Evolutionary conservation across 148 eudicot genomes (phyloP).

Genomic region (Amaranthus cruentus): DNA sequence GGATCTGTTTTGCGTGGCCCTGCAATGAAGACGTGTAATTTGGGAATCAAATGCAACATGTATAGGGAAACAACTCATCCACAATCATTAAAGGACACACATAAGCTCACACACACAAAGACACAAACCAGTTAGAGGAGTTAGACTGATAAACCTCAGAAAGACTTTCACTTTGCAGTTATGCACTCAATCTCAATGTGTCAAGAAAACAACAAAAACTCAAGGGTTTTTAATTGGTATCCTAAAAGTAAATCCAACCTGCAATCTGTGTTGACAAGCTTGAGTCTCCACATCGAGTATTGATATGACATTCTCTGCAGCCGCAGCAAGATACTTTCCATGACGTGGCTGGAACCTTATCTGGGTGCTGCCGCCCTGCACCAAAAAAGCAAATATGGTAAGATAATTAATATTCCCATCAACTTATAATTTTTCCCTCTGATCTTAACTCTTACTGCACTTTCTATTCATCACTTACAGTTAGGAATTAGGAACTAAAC

Average conservation of each 20-base stretch:
- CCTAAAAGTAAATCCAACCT: constrained; percentile 31
- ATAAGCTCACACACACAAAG: background rate
- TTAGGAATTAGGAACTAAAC: too few relatives aligned
- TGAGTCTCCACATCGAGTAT: constrained; percentile 76
- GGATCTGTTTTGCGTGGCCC: constrained; percentile 83
- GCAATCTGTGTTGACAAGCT: constrained; percentile 59
- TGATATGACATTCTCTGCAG: constrained; percentile 76
- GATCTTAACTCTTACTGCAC: background rate
- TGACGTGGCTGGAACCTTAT: constrained; percentile 81
- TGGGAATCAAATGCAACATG: background rate
- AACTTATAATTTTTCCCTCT: background rate
- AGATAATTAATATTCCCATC: background rate
- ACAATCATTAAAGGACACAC: background rate
- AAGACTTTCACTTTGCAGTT: background rate
- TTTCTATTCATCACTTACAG: background rate
- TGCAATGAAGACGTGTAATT: constrained; percentile 19
- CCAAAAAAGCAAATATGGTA: background rate
- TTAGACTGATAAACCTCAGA: background rate
- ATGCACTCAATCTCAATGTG: background rate
- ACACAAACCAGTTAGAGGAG: background rate
- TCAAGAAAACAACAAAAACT: background rate
- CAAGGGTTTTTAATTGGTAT: background rate
- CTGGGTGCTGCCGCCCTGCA: constrained; percentile 63
- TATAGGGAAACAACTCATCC: background rate
- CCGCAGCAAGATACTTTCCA: constrained; percentile 83